Evolutionary conservation across 2,329 filamentous ascomycete species (phyloP), one percentile per base, ranked within the genome.

Genomic region (Dactylellina sp.): DNA sequence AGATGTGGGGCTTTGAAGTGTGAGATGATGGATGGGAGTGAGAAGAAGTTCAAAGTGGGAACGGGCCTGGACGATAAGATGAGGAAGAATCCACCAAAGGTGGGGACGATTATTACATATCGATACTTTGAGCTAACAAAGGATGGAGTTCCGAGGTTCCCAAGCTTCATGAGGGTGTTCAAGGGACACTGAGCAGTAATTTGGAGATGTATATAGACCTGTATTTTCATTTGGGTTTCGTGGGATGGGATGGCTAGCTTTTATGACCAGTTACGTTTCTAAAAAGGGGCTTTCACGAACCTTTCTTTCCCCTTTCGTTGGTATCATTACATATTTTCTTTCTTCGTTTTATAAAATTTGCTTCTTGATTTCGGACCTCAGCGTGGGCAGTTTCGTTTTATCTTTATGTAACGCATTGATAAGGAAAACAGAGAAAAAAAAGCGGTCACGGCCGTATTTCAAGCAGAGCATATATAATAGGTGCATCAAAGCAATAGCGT

Each of bases 1-100:
- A 60, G 76, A 7, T 76, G 71, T 9, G 78, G 78, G 0, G 78
- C 78, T 1, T 55, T 79, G 47, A 76, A 75, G 44, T 77, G 76
- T 16, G 78, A 79, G 71, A 79, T 79, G 78, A 72, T 79, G 57
- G 77, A 78, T 71, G 75, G 62, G 2, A 78, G 72, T 12, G 76
- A 70, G 18, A 78, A 74, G 68, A 68, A 77, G 62, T 79, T 79
- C 20, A 79, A 79, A 66, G 76, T 78, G 9, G 78, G 78, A 0
- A 78, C 75, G 5, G 78, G 78, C 1, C 60, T 79, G 40, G 78
- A 77, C 42, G 78, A 79, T 75, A 64, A 70, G 50, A 76, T 75
- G 71, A 75, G 78, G 55, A 77, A 64, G 37, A 75, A 68, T 7
- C 78, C 78, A 28, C 78, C 78, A 6, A 79, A 78, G 65, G 71